Conservation (phyloP, 1,139 yeast species). For the Pichia sp. region DNA sequence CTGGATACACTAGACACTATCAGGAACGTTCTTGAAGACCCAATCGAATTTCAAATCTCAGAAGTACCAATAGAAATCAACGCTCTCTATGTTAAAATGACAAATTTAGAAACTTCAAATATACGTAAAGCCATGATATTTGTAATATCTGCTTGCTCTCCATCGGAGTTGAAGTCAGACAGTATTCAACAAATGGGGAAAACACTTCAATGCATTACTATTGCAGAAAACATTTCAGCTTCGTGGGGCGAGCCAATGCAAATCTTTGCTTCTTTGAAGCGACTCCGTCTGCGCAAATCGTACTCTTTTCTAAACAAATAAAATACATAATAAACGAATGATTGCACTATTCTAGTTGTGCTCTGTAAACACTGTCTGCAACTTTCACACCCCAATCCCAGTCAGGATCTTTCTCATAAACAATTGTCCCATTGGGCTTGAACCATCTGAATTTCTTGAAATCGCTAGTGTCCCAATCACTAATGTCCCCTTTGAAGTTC, state of each 20-base stretch:
- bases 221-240: constrained; percentile 4
- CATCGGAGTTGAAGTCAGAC: neutral
- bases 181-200: neutral
- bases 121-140: constrained; percentile 4
- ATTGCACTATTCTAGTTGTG: constrained; percentile 13
- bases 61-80: neutral
- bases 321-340: neutral
- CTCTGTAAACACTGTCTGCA: constrained; percentile 25
- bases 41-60: neutral
- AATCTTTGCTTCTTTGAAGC: neutral
- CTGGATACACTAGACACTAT: neutral
- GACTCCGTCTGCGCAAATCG: constrained; percentile 1
- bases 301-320: constrained; percentile 7
- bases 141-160: neutral
- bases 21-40: neutral
- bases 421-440: constrained; percentile 29
- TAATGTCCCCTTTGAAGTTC: constrained; percentile 21
- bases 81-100: constrained; percentile 7
- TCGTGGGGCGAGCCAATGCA: neutral
- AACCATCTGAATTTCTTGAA: constrained; percentile 26
- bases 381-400: constrained; percentile 38
- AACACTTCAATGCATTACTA: constrained; percentile 3
- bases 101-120: neutral
- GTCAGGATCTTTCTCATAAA: constrained; percentile 27
- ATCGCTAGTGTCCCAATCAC: constrained; percentile 30